A percentile compares a stretch with the other conserved stretches of the same genome.
Conservation (phyloP, 192 early-diverging fungal species). For the Geranomyces michiganensis region DNA sequence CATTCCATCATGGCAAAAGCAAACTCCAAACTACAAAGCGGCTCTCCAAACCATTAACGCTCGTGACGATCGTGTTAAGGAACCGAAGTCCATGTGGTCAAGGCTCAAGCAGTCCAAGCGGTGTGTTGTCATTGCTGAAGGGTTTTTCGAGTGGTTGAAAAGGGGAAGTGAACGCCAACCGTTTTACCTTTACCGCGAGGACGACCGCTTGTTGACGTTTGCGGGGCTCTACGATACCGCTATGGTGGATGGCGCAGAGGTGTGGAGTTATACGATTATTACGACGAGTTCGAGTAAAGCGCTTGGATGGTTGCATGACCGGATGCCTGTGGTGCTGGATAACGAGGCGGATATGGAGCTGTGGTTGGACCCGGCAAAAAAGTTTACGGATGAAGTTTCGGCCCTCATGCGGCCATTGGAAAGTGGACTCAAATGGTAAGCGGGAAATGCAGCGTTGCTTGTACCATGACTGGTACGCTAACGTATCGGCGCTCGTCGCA, state of each 20-base stretch:
- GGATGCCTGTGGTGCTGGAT: conserved; percentile 48
- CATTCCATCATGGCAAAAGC: conserved; percentile 36
- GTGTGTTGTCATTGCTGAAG: conserved; percentile 49
- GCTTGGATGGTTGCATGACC: conserved; percentile 57
- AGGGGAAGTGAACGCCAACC: conserved; percentile 31
- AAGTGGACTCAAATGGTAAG: conserved; percentile 33
- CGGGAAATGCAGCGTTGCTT: neutral
- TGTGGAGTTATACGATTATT: conserved; percentile 52
- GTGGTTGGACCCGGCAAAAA: conserved; percentile 43
- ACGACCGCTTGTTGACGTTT: conserved; percentile 35
- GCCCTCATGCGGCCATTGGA: conserved; percentile 41
- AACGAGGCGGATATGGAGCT: conserved; percentile 37
- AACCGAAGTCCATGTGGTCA: conserved; percentile 37
- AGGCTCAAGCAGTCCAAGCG: conserved; percentile 38
- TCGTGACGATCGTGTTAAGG: conserved; percentile 43
- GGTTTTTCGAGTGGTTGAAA: conserved; percentile 51
- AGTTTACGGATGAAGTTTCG: conserved; percentile 30
- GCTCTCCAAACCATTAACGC: conserved; percentile 46
- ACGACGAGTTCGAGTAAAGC: conserved; percentile 44
- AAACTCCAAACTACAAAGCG: conserved; percentile 19
- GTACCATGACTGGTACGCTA: neutral
- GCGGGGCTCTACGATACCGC: conserved; percentile 63
- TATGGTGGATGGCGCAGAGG: conserved; percentile 52
- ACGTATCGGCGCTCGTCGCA: too few relatives aligned
- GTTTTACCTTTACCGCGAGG: conserved; percentile 32